These are phyloP conservation scores for Gryganskiella cystojenkinii DNA, from an alignment of 192 early-diverging fungal species.

Conservation along the genomic window DNA sequence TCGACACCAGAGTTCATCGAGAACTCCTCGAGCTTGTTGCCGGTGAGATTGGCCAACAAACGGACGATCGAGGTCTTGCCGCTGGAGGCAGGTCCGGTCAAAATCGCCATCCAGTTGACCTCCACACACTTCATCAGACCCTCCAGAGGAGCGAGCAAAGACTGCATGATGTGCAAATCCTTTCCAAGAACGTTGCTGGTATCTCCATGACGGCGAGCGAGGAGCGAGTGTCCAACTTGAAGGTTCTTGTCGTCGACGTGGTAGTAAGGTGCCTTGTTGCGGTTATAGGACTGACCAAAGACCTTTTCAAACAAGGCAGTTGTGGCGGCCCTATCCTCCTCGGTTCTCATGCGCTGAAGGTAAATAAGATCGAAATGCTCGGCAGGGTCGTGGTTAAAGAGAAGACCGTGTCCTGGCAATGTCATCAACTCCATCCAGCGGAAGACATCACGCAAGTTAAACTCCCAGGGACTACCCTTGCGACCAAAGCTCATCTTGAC, in stretches of 20 bases:
- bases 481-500: slow-evolving; percentile 75
- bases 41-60: slow-evolving; percentile 82
- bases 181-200: slow-evolving; percentile 50
- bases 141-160: slow-evolving; percentile 74
- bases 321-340: slow-evolving; percentile 75
- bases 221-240: slow-evolving; percentile 71
- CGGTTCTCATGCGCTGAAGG: slow-evolving; percentile 88
- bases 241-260: slow-evolving; percentile 61
- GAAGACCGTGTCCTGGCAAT: slow-evolving; percentile 52
- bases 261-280: slow-evolving; percentile 56
- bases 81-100: slow-evolving; percentile 84
- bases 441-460: slow-evolving; percentile 97
- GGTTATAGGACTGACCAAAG: slow-evolving; percentile 58
- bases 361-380: slow-evolving; percentile 88
- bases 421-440: slow-evolving; percentile 90
- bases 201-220: slow-evolving; percentile 56
- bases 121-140: slow-evolving; percentile 89
- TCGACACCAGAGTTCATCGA: slow-evolving; percentile 96
- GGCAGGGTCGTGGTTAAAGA: slow-evolving; percentile 62
- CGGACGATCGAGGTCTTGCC: slow-evolving; percentile 93
- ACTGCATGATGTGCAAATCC: slow-evolving; percentile 74
- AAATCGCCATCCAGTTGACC: slow-evolving; percentile 91
- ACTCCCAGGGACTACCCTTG: slow-evolving; percentile 95
- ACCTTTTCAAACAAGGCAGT: slow-evolving; percentile 64
- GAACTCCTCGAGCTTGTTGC: slow-evolving; percentile 90